These are phyloP conservation scores for Teratosphaeria nubilosa DNA, from an alignment of 2,329 filamentous ascomycete species.

Conservation along the genomic window DNA sequence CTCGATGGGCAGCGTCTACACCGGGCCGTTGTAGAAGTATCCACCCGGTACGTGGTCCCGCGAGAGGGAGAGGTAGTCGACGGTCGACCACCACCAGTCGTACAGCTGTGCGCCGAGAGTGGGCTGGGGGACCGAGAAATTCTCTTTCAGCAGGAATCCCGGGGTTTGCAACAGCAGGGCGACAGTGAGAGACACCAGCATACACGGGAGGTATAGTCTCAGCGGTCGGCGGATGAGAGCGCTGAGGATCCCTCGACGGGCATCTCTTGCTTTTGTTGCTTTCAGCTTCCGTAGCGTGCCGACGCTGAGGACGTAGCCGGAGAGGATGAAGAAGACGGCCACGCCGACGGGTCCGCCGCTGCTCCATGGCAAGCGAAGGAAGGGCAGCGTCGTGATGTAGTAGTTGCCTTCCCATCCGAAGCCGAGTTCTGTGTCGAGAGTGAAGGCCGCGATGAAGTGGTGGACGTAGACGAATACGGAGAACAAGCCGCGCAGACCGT, in stretches of 20 bases:
- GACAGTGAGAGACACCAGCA: slow-evolving; percentile 43
- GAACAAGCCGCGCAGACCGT: neutral
- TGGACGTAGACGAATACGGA: neutral
- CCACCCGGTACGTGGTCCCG: slow-evolving; percentile 44
- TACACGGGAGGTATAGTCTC: slow-evolving; percentile 39
- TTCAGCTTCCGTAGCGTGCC: slow-evolving; percentile 9
- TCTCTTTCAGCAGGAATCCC: slow-evolving; percentile 26
- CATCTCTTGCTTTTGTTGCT: neutral
- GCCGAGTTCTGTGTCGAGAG: neutral
- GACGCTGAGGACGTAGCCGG: slow-evolving; percentile 40
- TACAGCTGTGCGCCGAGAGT: neutral
- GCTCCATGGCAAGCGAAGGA: slow-evolving; percentile 48
- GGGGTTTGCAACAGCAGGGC: slow-evolving; percentile 41
- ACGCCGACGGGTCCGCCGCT: slow-evolving; percentile 50
- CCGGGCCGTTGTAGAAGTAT: slow-evolving; percentile 4
- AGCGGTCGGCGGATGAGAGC: slow-evolving; percentile 39
- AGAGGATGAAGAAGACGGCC: slow-evolving; percentile 41
- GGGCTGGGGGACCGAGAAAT: neutral
- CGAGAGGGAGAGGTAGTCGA: slow-evolving; percentile 11
- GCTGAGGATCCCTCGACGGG: slow-evolving; percentile 14
- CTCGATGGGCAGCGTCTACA: slow-evolving; percentile 54
- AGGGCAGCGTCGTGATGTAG: slow-evolving; percentile 38
- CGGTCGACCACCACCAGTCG: neutral
- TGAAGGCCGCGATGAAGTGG: neutral
- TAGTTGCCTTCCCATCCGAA: neutral